Base-by-base conservation (phyloP, 257 asterid genomes). In the Capsicum baccatum region DNA sequence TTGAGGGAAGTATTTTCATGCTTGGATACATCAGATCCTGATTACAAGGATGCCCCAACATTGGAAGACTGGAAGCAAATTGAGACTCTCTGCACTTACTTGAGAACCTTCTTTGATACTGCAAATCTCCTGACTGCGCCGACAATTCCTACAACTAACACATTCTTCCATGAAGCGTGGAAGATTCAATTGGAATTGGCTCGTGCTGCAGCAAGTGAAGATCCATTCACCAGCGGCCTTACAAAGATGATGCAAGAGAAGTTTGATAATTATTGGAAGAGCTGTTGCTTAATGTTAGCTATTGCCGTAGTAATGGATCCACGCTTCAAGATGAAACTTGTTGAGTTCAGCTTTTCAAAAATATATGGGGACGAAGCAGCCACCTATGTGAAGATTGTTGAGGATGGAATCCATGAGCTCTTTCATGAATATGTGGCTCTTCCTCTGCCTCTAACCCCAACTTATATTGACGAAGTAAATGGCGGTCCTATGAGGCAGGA, bases 271-370 rank as follows among this genome's bases (percentile, higher is more conserved):
- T 97, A 97, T 91, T 97, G 98, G 98, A 92, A 84, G 85, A 94
- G 94, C 68, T 89, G 96, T 84, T 94, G 94, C 82, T 87, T 90
- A 81, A 88, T 95, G 50, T 90, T 97, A 54, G 98, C 99, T 1
- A 91, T 91, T 11, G 98, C 99, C 0, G 99, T 95, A 3, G 98
- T 97, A 16, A 89, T 97, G 98, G 99, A 97, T 85, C 99, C 99
- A 9, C 89, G 99, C 70, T 97, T 95, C 95, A 97, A 97, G 82
- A 91, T 95, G 93, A 97, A 95, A 83, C 96, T 97, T 0, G 99
- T 97, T 0, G 98, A 97, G 37, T 97, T 97, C 85, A 92, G 96
- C 80, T 94, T 97, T 83, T 88, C 97, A 3, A 97, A 94, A 83
- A 94, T 95, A 50, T 97, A 97, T 1, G 94, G 94, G 1, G 97